These are phyloP conservation scores for Pholiota adiposa DNA, from an alignment of 1,284 basidiomycete genomes.

Conservation along the genomic window DNA sequence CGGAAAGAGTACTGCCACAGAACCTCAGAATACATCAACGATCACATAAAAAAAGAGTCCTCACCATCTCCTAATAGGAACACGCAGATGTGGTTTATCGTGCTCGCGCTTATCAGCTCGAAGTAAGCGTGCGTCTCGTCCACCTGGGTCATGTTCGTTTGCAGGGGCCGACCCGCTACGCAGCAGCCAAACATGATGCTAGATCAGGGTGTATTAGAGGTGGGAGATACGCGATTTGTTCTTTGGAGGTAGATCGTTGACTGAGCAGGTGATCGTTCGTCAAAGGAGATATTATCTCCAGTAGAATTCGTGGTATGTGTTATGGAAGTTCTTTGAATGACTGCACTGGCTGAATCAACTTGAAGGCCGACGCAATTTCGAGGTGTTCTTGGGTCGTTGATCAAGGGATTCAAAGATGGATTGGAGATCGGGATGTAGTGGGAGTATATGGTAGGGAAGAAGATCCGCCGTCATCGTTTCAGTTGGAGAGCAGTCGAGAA, in stretches of 20 bases:
- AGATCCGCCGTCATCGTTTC: not conserved
- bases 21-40: conserved; percentile 5
- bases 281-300: no score
- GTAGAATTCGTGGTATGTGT: no score
- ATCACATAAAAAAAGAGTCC: conserved; percentile 23
- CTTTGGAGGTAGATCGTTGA: not conserved
- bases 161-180: conserved; percentile 75
- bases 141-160: conserved; percentile 77
- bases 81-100: conserved; percentile 89
- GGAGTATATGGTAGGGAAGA: not conserved
- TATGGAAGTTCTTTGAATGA: no score
- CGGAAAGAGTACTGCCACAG: conserved; percentile 75
- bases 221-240: not conserved
- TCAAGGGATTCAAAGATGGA: not conserved
- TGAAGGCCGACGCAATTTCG: no score
- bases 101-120: conserved; percentile 74
- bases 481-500: conserved; percentile 8
- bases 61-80: conserved; percentile 84
- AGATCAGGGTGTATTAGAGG: no score
- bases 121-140: conserved; percentile 89
- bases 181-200: conserved; percentile 71
- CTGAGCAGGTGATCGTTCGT: no score
- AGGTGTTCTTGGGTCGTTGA: not conserved
- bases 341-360: no score
- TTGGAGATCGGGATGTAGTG: not conserved